phyloP scores from a whole-genome alignment of 2,329 filamentous ascomycete genomes.

The Aspergillus caelatus region DNA sequence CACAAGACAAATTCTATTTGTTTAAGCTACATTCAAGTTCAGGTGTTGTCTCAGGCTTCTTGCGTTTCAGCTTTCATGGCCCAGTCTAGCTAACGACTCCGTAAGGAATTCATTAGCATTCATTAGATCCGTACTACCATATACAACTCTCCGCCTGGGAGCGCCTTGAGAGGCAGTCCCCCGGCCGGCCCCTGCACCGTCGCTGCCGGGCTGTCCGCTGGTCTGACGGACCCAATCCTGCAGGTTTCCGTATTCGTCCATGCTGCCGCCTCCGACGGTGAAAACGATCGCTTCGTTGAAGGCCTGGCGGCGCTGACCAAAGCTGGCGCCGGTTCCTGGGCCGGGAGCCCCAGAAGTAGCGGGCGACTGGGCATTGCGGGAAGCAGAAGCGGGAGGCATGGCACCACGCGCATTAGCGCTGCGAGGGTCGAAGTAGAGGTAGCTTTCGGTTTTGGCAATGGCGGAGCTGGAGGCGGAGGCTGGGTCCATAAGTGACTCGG shows the following conservation, averaged over 20 bases:
- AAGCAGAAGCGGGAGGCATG: conserved; percentile 75
- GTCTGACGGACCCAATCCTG: conserved; percentile 93
- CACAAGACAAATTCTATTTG: neutral
- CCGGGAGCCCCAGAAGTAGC: conserved; percentile 48
- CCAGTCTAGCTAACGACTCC: conserved; percentile 60
- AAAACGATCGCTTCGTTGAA: conserved; percentile 94
- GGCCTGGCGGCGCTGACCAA: conserved; percentile 86
- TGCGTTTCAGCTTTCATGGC: conserved; percentile 53
- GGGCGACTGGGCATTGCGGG: conserved; percentile 48
- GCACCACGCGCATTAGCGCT: conserved; percentile 91
- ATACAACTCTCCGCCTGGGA: conserved; percentile 79
- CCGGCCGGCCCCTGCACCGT: conserved; percentile 41
- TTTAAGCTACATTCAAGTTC: conserved; percentile 1
- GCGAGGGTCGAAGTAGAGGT: conserved; percentile 94
- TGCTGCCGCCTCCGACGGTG: conserved; percentile 91
- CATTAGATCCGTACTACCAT: conserved; percentile 82
- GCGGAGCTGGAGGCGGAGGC: conserved; percentile 85
- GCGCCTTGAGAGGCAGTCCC: conserved; percentile 46
- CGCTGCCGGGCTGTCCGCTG: conserved; percentile 55
- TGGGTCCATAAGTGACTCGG: conserved; percentile 97
- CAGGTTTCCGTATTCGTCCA: conserved; percentile 98
- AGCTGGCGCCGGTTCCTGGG: conserved; percentile 76
- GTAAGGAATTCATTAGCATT: conserved; percentile 64
- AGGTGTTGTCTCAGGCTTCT: neutral
- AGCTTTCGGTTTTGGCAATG: conserved; percentile 94